Base-by-base conservation (phyloP, 257 asterid genomes). In the Plectranthus barbatus region DNA sequence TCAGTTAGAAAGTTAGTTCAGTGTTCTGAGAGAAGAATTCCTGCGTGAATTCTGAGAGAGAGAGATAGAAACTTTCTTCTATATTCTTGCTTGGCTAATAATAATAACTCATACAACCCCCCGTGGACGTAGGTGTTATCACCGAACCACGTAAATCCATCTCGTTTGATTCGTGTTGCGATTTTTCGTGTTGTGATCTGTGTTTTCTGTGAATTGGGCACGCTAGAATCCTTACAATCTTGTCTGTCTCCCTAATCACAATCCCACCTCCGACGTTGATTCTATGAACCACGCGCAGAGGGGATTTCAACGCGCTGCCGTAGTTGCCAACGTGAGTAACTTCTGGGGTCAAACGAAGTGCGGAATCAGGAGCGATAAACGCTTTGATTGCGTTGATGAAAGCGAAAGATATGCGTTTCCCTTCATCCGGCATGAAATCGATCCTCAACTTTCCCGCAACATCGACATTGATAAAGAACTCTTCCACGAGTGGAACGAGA, bases 381-480 rank as follows among this genome's bases (percentile, higher is more conserved):
- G 83, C 82, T 64, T 87, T 94, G 65, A 87, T 83, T 31, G 88
- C 94, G 58, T 72, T 87, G 48, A 81, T 88, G 73, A 67, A 87
- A 6, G 82, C 93, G 59, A 84, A 84, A 21, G 41, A 7, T 36
- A 0, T 1, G 12, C 6, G 4, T 1, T 1, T 1, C 29, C 29
- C 29, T 31, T 20, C 57, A 1, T 80, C 61, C 44, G 90, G 90
- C 3, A 1, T 69, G 70, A 87, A 83, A 74, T 61, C 4, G 60
- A 87, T 83, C 72, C 79, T 75, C 57, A 87, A 80, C 66, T 80
- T 72, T 8, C 31, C 31, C 5, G 31, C 31, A 26, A 1, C 31
- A 26, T 77, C 82, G 6, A 81, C 76, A 81, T 60, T 74, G 33
- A 87, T 24, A 62, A 83, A 73, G 34, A 83, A 83, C 79, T 87